Evolutionary conservation across 2,329 filamentous ascomycete genomes (phyloP).

Genomic region (Cercospora sesami): DNA sequence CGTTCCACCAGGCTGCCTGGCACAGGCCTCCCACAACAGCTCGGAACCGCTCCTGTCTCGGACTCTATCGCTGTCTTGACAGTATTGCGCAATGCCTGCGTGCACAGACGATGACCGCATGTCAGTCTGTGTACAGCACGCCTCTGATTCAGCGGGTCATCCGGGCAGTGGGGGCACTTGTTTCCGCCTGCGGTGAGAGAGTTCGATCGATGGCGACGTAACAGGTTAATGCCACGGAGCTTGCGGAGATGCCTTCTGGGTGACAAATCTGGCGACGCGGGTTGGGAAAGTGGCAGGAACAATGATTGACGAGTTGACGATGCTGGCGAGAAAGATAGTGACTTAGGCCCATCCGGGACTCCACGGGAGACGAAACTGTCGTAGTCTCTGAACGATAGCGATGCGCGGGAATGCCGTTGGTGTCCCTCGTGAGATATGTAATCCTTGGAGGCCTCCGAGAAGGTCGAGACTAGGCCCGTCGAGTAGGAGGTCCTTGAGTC

Average conservation of each 20-base stretch:
- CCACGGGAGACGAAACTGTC: slow-evolving; percentile 37
- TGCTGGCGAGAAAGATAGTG: slow-evolving; percentile 35
- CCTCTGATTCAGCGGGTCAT: slow-evolving; percentile 29
- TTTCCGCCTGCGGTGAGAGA: slow-evolving; percentile 32
- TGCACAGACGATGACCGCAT: slow-evolving; percentile 40
- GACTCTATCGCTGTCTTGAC: slow-evolving; percentile 41
- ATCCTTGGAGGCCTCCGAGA: slow-evolving; percentile 38
- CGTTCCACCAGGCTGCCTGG: slow-evolving; percentile 44
- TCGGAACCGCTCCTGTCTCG: slow-evolving; percentile 39
- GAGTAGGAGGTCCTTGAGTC: slow-evolving; percentile 39
- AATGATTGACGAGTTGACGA: slow-evolving; percentile 33
- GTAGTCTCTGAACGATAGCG: slow-evolving; percentile 39
- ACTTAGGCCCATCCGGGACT: slow-evolving; percentile 29
- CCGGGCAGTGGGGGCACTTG: slow-evolving; percentile 39
- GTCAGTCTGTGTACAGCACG: slow-evolving; percentile 37
- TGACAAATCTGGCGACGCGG: slow-evolving; percentile 30
- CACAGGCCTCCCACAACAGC: slow-evolving; percentile 45
- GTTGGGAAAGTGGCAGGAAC: slow-evolving; percentile 35
- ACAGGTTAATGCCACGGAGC: slow-evolving; percentile 38
- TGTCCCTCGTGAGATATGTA: slow-evolving; percentile 15
- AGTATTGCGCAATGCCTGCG: slow-evolving; percentile 36
- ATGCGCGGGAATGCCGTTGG: slow-evolving; percentile 27
- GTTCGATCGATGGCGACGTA: slow-evolving; percentile 32
- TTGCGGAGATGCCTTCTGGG: slow-evolving; percentile 38
- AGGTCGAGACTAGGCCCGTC: slow-evolving; percentile 38